A percentile compares a stretch with the other conserved stretches of the same genome.
phyloP scores from a whole-genome alignment of 805 yeast genomes.

The Yamadazyma paraphyllophila region DNA sequence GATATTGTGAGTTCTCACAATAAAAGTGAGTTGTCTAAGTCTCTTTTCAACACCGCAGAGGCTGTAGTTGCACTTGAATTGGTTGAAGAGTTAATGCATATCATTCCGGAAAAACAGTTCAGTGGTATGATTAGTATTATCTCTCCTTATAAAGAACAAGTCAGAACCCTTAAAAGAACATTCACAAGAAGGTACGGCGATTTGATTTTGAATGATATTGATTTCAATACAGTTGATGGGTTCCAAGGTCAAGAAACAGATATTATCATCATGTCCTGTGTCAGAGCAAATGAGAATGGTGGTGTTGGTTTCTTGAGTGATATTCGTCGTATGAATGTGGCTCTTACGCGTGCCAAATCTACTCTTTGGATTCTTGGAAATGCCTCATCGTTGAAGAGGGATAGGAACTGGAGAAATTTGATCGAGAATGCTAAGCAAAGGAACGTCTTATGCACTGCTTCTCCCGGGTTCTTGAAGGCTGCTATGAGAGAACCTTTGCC shows the following conservation, averaged over 20 bases:
- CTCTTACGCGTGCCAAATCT: slow-evolving; percentile 87
- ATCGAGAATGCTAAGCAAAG: slow-evolving; percentile 64
- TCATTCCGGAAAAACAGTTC: slow-evolving; percentile 53
- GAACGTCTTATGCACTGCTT: slow-evolving; percentile 28
- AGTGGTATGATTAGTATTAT: slow-evolving; percentile 81
- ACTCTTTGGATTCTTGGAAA: slow-evolving; percentile 93
- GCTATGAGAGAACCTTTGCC: not conserved
- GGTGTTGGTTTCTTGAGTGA: slow-evolving; percentile 88
- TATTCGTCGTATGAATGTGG: slow-evolving; percentile 94
- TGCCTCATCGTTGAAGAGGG: slow-evolving; percentile 57
- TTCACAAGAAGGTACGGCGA: slow-evolving; percentile 65
- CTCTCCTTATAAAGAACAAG: slow-evolving; percentile 93
- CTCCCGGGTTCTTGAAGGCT: slow-evolving; percentile 32
- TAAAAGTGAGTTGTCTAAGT: slow-evolving; percentile 61
- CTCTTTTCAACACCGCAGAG: slow-evolving; percentile 70
- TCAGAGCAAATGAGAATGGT: slow-evolving; percentile 70
- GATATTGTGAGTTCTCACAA: slow-evolving; percentile 63
- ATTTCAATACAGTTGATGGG: slow-evolving; percentile 95
- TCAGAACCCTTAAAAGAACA: slow-evolving; percentile 51
- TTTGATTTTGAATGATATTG: slow-evolving; percentile 61
- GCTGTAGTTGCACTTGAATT: slow-evolving; percentile 72
- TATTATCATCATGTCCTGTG: slow-evolving; percentile 91
- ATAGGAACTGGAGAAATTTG: slow-evolving; percentile 71
- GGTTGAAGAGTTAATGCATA: slow-evolving; percentile 47
- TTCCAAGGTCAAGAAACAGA: slow-evolving; percentile 92